Base-by-base conservation (phyloP, 169 alveolate species). In the Eimeria acervulina region DNA sequence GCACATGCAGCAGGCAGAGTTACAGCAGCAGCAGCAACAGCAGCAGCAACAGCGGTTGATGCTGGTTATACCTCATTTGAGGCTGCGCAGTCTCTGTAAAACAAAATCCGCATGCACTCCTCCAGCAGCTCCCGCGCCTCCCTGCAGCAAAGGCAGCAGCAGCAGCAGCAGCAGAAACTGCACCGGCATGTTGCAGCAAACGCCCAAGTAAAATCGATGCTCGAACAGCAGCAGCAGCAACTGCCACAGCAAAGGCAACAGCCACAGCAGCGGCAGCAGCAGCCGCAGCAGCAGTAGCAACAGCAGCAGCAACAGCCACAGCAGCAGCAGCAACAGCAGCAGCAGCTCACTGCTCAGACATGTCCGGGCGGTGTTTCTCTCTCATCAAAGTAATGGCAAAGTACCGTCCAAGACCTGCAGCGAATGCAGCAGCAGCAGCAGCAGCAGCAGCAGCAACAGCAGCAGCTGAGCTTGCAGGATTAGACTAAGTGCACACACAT, bases 301-400 rank as follows among this genome's bases (percentile, higher is more conserved):
- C 76, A 63, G 76, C 76, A 63, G 33, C 38, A 40, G 66, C 28
- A 80, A n/a, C n/a, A 80, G 63, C 89, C 26, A 28, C 89, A 78
- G 42, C 59, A 42, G 89, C 89, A 40, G 89, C 89, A 36, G 89
- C 89, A 80, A 63, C 68, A 80, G 63, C 89, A 80, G 61, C 63
- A 19, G 89, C 78, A 52, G 72, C 83, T 28, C 8, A 90, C 95
- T 90, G 81, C 42, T 72, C 89, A 72, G 90, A 51, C 95, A 90
- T 47, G 51, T 74, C 81, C 10, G 90, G 90, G 63, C 89, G 95
- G 10, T 74, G 95, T n/a, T 42, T 61, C 1, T 72, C 70, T 19
- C 90, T 47, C 95, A 90, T 72, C 68, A 90, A 78, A 12, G 95
- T 74, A 55, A 74, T 38, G 3, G 95, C 95, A 51, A 74, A 90